Evolutionary conservation across 805 yeast genomes (phyloP).

Genomic region (Candida easanensis): DNA sequence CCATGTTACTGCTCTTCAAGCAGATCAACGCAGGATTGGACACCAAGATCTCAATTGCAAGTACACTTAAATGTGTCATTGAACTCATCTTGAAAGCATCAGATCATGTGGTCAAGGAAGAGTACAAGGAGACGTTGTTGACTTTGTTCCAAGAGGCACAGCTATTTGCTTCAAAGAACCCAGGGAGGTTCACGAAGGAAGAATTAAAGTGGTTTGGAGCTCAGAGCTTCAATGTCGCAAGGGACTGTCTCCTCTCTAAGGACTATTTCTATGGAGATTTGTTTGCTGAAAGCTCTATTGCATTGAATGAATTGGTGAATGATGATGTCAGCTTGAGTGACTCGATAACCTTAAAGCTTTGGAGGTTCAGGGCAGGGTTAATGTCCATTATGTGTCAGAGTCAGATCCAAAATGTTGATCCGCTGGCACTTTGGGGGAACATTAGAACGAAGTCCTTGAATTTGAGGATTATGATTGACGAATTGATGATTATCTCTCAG

Average conservation of each 20-base stretch:
- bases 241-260: conserved; percentile 23
- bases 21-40: conserved; percentile 18
- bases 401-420: conserved; percentile 5
- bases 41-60: conserved; percentile 24
- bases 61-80: conserved; percentile 30
- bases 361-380: conserved; percentile 18
- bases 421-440: conserved; percentile 11
- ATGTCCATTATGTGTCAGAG: conserved; percentile 19
- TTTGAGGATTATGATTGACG: conserved; percentile 16
- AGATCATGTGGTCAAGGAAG: neutral
- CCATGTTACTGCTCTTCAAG: conserved; percentile 28
- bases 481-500: conserved; percentile 12
- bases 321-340: conserved; percentile 29
- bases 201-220: conserved; percentile 43
- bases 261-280: conserved; percentile 15
- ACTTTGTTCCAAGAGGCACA: conserved; percentile 14
- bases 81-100: conserved; percentile 29
- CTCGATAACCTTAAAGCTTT: conserved; percentile 16
- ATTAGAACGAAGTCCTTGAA: conserved; percentile 9
- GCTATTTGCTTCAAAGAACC: conserved; percentile 11
- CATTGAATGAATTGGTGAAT: conserved; percentile 22
- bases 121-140: conserved; percentile 14
- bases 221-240: conserved; percentile 31
- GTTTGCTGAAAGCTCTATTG: conserved; percentile 22
- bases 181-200: conserved; percentile 25